Base-by-base conservation (phyloP, 2,329 filamentous ascomycete species). In the Diaporthe sp. region DNA sequence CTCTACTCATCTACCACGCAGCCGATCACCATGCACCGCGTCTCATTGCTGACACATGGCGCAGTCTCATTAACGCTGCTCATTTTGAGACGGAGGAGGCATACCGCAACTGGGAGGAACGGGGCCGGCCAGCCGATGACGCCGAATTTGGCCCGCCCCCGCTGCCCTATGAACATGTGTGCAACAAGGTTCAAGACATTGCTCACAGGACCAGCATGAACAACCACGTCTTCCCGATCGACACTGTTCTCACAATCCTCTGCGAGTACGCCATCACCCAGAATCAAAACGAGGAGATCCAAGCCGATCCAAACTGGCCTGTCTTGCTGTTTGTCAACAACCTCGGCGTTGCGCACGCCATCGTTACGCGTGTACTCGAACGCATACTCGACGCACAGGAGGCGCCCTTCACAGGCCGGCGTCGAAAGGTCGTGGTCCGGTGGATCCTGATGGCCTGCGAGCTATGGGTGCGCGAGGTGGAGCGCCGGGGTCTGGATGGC, bases 11-110 rank as follows among this genome's bases (percentile, higher is more conserved):
- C 81, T 98, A 96, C 87, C 94, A 97, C 83, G 91, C 94, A 1
- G 96, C 96, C 61, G 95, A 98, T 84, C 95, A 98, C 86, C 94
- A 96, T 80, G 97, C 96, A 81, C 89, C 95, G 2, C 92, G 94
- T 57, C 94, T 97, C 77, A 97, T 99, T 80, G 90, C 90, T 73
- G 89, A 92, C 55, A 97, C 95, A 4, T 99, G 97, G 97, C 89
- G 92, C 81, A 93, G 93, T 79, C 88, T 98, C 28, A 92, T 99
- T 77, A 90, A 94, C 75, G 90, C 92, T 78, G 91, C 92, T 8
- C 94, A 96, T 81, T 85, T 88, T 39, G 88, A 91, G 28, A 84
- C 89, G 31, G 84, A 85, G 71, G 85, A 87, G 55, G 68, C 70
- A 60, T 53, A 73, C 42, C 84, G 85, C 39, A 80, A 76, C 4